These are phyloP conservation scores for Amanita rubescens DNA, from an alignment of 768 basidiomycete genomes.

Conservation along the genomic window DNA sequence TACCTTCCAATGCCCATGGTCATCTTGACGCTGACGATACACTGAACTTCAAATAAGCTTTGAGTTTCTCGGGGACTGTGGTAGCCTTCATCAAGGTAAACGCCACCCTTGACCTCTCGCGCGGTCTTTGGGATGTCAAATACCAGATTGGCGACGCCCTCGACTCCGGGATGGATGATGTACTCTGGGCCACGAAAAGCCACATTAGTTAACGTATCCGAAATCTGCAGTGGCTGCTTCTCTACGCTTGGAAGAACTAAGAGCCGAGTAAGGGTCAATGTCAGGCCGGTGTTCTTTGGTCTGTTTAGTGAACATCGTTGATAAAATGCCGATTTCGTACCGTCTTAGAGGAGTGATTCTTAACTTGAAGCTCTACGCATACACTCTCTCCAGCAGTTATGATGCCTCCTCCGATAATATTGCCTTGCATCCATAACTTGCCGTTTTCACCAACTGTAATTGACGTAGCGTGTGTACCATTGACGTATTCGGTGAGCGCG, in stretches of 20 bases:
- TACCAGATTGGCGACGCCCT: slow-evolving; percentile 73
- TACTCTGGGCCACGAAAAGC: slow-evolving; percentile 73
- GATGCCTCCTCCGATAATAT: slow-evolving; percentile 47
- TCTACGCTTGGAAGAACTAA: slow-evolving; percentile 46
- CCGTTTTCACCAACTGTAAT: slow-evolving; percentile 71
- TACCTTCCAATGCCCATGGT: slow-evolving; percentile 70
- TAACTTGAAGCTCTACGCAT: slow-evolving; percentile 71
- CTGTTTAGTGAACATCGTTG: slow-evolving; percentile 6
- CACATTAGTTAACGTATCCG: slow-evolving; percentile 61
- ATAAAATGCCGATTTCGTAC: slow-evolving; percentile 27
- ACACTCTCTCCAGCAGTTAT: slow-evolving; percentile 62
- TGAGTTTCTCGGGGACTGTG: slow-evolving; percentile 33
- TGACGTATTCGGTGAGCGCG: slow-evolving; percentile 20
- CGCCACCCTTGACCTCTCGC: slow-evolving; percentile 57
- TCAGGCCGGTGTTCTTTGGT: slow-evolving; percentile 66
- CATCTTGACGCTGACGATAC: slow-evolving; percentile 54
- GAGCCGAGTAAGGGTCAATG: slow-evolving; percentile 51
- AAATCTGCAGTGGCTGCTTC: slow-evolving; percentile 48
- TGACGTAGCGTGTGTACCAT: slow-evolving; percentile 34
- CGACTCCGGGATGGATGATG: slow-evolving; percentile 61
- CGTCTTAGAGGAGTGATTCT: slow-evolving; percentile 78
- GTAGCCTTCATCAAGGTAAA: slow-evolving; percentile 38
- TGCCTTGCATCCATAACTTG: slow-evolving; percentile 71
- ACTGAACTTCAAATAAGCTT: slow-evolving; percentile 62
- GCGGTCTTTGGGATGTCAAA: slow-evolving; percentile 70